Percentiles rank a stretch among this genome's conserved stretches.
These are phyloP conservation scores for Acorus calamus DNA, from an alignment of 106 monocot genomes.

Conservation along the genomic window DNA sequence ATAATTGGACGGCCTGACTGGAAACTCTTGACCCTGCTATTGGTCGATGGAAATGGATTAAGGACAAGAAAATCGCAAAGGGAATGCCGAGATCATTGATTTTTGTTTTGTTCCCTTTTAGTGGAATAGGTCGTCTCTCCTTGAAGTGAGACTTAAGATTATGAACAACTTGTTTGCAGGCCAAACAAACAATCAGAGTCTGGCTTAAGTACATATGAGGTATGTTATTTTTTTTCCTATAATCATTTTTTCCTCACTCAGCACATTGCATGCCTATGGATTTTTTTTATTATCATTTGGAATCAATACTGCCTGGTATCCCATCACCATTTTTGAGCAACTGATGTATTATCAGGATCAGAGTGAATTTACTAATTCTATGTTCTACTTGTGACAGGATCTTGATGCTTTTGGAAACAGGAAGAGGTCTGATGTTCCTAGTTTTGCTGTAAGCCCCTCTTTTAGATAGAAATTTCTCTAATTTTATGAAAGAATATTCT, in stretches of 20 bases:
- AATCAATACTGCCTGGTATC: neutral
- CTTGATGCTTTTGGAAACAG: conserved; percentile 22
- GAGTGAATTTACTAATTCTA: conserved; percentile 3
- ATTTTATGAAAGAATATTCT: too few relatives aligned
- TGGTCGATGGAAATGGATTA: too few relatives aligned
- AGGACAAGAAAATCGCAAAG: too few relatives aligned
- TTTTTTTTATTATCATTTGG: neutral
- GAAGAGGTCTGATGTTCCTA: conserved; percentile 37
- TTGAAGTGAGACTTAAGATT: too few relatives aligned
- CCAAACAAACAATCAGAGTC: conserved; percentile 14
- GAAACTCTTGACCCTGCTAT: too few relatives aligned
- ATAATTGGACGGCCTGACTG: too few relatives aligned
- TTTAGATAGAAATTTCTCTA: too few relatives aligned
- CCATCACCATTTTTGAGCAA: too few relatives aligned
- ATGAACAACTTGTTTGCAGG: conserved; percentile 19
- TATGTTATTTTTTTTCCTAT: neutral
- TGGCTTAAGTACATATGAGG: conserved; percentile 15
- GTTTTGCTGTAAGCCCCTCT: conserved; percentile 42
- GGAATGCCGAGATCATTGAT: too few relatives aligned
- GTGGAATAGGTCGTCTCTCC: too few relatives aligned
- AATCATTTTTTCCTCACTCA: conserved; percentile 1
- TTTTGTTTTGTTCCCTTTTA: too few relatives aligned
- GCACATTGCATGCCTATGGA: neutral
- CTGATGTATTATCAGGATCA: too few relatives aligned
- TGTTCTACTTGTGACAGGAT: conserved; percentile 16